phyloP scores from a whole-genome alignment of 1,284 basidiomycete genomes.

The Ceratobasidium sp. region DNA sequence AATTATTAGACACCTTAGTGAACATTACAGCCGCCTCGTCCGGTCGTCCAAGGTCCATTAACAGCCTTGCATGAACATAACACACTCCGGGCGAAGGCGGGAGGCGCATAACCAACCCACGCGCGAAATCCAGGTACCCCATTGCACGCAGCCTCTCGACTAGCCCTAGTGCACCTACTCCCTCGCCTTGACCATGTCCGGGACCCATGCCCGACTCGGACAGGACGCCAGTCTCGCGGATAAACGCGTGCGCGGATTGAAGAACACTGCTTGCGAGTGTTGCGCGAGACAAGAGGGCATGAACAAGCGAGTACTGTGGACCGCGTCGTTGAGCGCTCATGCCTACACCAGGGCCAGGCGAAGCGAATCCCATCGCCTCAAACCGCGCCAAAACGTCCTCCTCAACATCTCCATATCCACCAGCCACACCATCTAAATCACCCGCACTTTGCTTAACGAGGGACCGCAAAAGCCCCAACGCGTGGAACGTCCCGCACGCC shows the following conservation, averaged over 20 bases:
- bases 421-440: constrained; percentile 51
- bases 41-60: constrained; percentile 72
- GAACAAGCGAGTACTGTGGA: constrained; percentile 74
- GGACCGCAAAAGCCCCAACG: constrained; percentile 72
- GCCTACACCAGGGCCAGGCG: constrained; percentile 28
- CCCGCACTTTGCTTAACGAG: constrained; percentile 68
- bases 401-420: constrained; percentile 36
- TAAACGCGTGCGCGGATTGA: constrained; percentile 68
- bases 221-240: constrained; percentile 71
- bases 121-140: constrained; percentile 70
- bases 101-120: constrained; percentile 75
- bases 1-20: constrained; percentile 78
- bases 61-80: constrained; percentile 77
- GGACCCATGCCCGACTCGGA: constrained; percentile 59
- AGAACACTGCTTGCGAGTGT: constrained; percentile 54
- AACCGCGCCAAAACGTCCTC: constrained; percentile 36
- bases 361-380: constrained; percentile 37
- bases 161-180: constrained; percentile 68
- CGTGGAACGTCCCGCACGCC: constrained; percentile 76
- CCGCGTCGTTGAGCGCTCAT: constrained; percentile 55
- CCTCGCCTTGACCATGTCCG: constrained; percentile 51
- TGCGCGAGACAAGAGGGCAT: constrained; percentile 70
- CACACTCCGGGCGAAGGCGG: constrained; percentile 78
- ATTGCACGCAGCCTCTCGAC: constrained; percentile 73
- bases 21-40: constrained; percentile 79